Evolutionary conservation across 1,284 basidiomycete genomes (phyloP).

Genomic region (Athelia psychrophila): DNA sequence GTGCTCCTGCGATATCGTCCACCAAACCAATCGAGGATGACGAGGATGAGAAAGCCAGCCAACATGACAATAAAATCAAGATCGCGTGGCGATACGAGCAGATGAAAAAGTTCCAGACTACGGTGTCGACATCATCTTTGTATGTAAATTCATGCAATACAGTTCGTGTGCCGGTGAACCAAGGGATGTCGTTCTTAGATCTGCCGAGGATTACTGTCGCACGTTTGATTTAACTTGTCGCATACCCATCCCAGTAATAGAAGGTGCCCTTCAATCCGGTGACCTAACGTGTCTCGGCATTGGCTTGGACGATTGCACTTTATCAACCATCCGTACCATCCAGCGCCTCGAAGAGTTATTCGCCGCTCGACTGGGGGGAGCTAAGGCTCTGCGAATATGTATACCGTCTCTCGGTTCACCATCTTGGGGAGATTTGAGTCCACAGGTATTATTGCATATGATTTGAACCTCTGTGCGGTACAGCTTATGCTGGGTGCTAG

Average conservation of each 20-base stretch:
- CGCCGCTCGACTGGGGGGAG: slow-evolving; percentile 1
- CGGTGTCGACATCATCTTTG: slow-evolving; percentile 50
- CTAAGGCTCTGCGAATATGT: slow-evolving; percentile 54
- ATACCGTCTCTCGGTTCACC: slow-evolving; percentile 71
- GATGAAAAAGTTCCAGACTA: slow-evolving; percentile 91
- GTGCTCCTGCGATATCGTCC: slow-evolving; percentile 17
- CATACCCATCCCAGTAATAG: slow-evolving; percentile 49
- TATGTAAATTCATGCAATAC: slow-evolving; percentile 36
- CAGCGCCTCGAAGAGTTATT: slow-evolving; percentile 5
- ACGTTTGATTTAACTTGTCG: slow-evolving; percentile 71
- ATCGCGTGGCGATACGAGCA: slow-evolving; percentile 97
- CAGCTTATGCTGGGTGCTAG: slow-evolving; percentile 33
- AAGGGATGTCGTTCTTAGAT: slow-evolving; percentile 31
- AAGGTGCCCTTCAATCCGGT: slow-evolving; percentile 35
- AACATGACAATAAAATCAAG: slow-evolving; percentile 58
- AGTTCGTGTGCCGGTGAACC: slow-evolving; percentile 11
- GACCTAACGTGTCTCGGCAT: slow-evolving; percentile 36
- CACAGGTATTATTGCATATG: slow-evolving; percentile 39
- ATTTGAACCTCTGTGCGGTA: not conserved
- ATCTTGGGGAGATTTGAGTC: slow-evolving; percentile 63
- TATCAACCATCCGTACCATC: not conserved
- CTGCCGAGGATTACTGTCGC: slow-evolving; percentile 60
- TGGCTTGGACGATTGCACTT: not conserved
- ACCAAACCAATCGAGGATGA: slow-evolving; percentile 28
- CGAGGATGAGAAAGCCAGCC: slow-evolving; percentile 38